Evolutionary conservation across 2,329 filamentous ascomycete genomes (phyloP), one percentile per base, ranked within the genome.

Genomic region (Chalara sp.): DNA sequence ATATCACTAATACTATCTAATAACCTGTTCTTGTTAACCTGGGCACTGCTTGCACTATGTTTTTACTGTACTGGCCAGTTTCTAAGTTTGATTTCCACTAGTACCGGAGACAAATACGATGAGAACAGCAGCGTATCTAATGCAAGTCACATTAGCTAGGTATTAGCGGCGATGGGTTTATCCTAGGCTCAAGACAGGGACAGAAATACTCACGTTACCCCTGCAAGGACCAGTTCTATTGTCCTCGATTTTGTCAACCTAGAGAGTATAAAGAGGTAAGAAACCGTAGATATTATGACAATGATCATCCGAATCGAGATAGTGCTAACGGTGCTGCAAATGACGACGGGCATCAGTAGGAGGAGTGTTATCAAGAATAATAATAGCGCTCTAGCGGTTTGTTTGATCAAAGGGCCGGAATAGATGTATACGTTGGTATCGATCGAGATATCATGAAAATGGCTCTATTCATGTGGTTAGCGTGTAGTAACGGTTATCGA

Each of bases 241-340:
- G 33, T 47, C 37, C 46, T 47, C 13, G 46, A 47, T 40, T 47
- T 47, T 10, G 46, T 47, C 31, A 41, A 47, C 8, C n/a, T 13
- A 11, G 46, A 47, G n/a, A 47, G 21, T 5, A 47, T 31, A 10
- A 35, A 2, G 11, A 47, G 46, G 46, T 37, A 47, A 8, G 32
- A 47, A 5, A 47, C 40, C 10, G 32, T 47, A n/a, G 46, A 47
- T 11, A 47, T 12, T n/a, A 47, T 47, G 13, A 47, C 29, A 33
- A 39, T 39, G 8, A 40, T 40, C 5, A 47, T 47, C 21, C 46
- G 46, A 21, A 13, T 30, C 6, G 46, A 47, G 29, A 29, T 39
- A 2, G 31, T 47, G 33, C 31, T 28, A 40, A 39, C 3, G 35
- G 13, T 39, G 35, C 35, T 39, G 35, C 35, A 39, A 11, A 39